These are phyloP conservation scores for Petrea volubilis DNA, from an alignment of 257 asterid genomes.

Conservation along the genomic window DNA sequence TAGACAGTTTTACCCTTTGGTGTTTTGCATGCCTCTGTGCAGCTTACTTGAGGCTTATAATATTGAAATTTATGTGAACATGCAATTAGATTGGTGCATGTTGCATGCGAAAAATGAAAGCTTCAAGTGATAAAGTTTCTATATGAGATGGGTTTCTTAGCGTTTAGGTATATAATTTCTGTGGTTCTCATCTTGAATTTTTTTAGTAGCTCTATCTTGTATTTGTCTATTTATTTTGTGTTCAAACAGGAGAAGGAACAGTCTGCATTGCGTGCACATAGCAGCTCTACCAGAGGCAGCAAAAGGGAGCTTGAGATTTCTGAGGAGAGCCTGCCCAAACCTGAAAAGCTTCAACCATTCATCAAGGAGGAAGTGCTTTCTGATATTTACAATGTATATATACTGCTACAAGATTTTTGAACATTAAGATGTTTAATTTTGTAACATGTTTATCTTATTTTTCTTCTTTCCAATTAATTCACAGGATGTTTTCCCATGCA, in stretches of 20 bases:
- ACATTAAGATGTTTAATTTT: conserved; percentile 1
- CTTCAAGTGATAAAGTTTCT: not conserved
- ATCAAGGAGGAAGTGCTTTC: conserved; percentile 80
- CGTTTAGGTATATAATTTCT: not conserved
- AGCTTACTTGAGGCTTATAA: not conserved
- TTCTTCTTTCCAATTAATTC: conserved; percentile 19
- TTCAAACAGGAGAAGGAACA: conserved; percentile 77
- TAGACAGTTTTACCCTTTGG: not conserved
- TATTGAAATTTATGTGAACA: not conserved
- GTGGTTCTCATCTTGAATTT: not conserved
- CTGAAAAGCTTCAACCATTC: conserved; percentile 65
- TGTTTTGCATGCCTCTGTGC: not conserved
- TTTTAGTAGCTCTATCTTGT: not conserved
- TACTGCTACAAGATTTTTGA: not conserved
- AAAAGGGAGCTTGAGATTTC: conserved; percentile 46
- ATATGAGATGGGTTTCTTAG: not conserved
- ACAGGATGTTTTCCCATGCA: conserved; percentile 84
- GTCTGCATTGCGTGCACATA: conserved; percentile 92
- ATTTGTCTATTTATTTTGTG: conserved; percentile 13
- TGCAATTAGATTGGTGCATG: not conserved
- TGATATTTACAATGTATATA: conserved; percentile 65
- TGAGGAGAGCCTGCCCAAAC: conserved; percentile 45
- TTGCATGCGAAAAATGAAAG: not conserved
- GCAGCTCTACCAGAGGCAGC: conserved; percentile 68
- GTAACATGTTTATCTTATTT: not conserved